Base-by-base conservation (phyloP, 2,329 filamentous ascomycete species). In the Dactylellina drechsleri region DNA sequence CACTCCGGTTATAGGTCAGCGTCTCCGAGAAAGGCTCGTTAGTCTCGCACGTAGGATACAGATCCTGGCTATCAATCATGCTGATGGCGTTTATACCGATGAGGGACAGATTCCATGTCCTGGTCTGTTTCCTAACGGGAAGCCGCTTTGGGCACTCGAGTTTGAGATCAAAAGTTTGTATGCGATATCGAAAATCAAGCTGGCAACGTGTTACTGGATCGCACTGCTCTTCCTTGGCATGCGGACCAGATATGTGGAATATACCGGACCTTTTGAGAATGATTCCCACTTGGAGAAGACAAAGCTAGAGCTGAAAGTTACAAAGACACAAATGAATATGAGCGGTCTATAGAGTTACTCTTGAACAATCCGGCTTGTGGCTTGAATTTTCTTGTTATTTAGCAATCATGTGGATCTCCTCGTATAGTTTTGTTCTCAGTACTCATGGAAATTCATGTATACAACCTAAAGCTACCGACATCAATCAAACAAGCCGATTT, bases 401-500 rank as follows among this genome's bases (percentile, higher is more conserved):
- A 36, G 10, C 31, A 52, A 12, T 23, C 49, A 52, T 52, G 10
- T 52, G 49, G 2, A 26, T 52, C 10, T 26, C 16, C 20, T 52
- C 49, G 49, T 20, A 52, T 52, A 2, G 10, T 52, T 52, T 52
- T 52, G 16, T 52, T 52, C 49, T 52, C 49, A 52, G 49, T 26
- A 52, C 49, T 52, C 49, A 52, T 52, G 8, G 49, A 18, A 52
- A 52, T 52, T 18, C 18, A 52, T 52, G 49, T 23, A 52, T 23
- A 52, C 16, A 52, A 26, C 5, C 20, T 52, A 8, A 52, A 52
- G 49, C 49, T 52, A 52, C 49, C 4, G 18, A 23, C 18, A 52
- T 52, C 49, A 52, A 52, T 52, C 49, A 52, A 50, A 50, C 18
- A 50, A 52, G 49, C 49, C 16, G 49, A 52, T 52, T 52, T 52